A percentile compares a stretch with the other conserved stretches of the same genome.
phyloP scores from a whole-genome alignment of 2,329 filamentous ascomycete species.

The Onygena corvina region DNA sequence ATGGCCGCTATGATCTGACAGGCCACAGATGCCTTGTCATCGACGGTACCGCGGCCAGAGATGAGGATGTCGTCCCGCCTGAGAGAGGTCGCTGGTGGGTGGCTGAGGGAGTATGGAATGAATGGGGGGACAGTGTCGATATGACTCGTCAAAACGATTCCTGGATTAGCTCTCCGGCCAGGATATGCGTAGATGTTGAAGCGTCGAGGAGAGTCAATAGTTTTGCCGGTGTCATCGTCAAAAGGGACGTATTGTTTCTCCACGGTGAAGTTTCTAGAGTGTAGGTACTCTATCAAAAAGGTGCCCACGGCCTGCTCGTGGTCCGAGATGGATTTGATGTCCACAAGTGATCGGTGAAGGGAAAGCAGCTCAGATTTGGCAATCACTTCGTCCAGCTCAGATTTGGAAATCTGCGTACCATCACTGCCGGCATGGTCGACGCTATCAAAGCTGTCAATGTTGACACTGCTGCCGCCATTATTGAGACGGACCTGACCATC shows the following conservation, averaged over 20 bases:
- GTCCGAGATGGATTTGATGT: constrained; percentile 58
- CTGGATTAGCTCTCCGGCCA: constrained; percentile 18
- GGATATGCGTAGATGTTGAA: constrained; percentile 66
- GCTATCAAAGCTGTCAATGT: not conserved
- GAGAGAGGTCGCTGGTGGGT: constrained; percentile 24
- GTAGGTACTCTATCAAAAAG: constrained; percentile 57
- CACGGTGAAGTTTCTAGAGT: constrained; percentile 48
- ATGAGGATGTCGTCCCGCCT: constrained; percentile 26
- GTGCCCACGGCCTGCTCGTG: constrained; percentile 56
- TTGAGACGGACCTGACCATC: not conserved
- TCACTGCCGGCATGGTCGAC: not conserved
- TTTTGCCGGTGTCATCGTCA: constrained; percentile 15
- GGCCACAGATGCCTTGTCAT: constrained; percentile 38
- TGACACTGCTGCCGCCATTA: not conserved
- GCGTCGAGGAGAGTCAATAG: constrained; percentile 31
- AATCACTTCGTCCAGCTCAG: constrained; percentile 27
- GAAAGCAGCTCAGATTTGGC: constrained; percentile 46
- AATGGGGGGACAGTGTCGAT: constrained; percentile 57
- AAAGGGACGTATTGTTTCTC: constrained; percentile 43
- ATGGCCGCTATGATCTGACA: constrained; percentile 34
- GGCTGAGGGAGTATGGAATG: constrained; percentile 40
- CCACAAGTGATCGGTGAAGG: constrained; percentile 63
- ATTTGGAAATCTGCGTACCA: not conserved
- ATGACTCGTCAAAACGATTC: constrained; percentile 51
- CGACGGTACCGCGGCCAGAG: constrained; percentile 36